Percentiles rank a stretch among this genome's conserved stretches.
Evolutionary conservation across 495 filamentous ascomycete species (phyloP).

Genomic region (Sphaerosporella brunnea): DNA sequence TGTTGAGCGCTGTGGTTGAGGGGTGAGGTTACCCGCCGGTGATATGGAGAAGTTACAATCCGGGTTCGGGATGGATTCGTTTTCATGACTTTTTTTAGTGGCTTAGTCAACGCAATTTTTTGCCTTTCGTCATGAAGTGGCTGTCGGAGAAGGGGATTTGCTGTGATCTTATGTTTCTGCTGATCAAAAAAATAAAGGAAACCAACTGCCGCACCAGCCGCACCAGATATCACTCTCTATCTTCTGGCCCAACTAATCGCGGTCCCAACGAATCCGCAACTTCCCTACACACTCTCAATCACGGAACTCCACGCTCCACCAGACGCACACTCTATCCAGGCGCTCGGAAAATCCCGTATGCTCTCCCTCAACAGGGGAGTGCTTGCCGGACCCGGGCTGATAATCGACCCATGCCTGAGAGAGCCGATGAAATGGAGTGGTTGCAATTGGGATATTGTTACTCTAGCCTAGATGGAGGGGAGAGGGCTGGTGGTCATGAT

Average conservation of each 20-base stretch:
- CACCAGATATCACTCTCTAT: conserved; percentile 53
- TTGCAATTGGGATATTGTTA: conserved; percentile 49
- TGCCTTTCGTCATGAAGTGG: too few relatives aligned
- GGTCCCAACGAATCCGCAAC: conserved; percentile 75
- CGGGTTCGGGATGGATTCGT: too few relatives aligned
- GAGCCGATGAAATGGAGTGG: conserved; percentile 39
- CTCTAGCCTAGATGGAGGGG: conserved; percentile 65
- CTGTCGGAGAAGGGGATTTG: too few relatives aligned
- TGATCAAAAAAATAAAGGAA: too few relatives aligned
- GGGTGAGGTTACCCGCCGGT: too few relatives aligned
- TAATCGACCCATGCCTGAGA: conserved; percentile 63
- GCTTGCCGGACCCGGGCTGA: conserved; percentile 62
- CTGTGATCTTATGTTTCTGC: too few relatives aligned
- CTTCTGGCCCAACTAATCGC: conserved; percentile 66
- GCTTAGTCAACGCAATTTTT: too few relatives aligned
- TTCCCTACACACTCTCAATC: conserved; percentile 60
- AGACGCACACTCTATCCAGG: conserved; percentile 53
- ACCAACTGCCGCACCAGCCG: neutral
- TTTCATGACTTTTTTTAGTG: too few relatives aligned
- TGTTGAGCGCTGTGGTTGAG: too few relatives aligned
- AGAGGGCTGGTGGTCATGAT: conserved; percentile 55
- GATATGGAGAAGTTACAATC: too few relatives aligned
- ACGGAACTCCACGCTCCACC: conserved; percentile 45
- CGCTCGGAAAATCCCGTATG: conserved; percentile 68
- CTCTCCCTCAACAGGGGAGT: conserved; percentile 44